Evolutionary conservation across 495 filamentous ascomycete genomes (phyloP), one percentile per base, ranked within the genome.

Genomic region (Hyaloscypha finlandica): DNA sequence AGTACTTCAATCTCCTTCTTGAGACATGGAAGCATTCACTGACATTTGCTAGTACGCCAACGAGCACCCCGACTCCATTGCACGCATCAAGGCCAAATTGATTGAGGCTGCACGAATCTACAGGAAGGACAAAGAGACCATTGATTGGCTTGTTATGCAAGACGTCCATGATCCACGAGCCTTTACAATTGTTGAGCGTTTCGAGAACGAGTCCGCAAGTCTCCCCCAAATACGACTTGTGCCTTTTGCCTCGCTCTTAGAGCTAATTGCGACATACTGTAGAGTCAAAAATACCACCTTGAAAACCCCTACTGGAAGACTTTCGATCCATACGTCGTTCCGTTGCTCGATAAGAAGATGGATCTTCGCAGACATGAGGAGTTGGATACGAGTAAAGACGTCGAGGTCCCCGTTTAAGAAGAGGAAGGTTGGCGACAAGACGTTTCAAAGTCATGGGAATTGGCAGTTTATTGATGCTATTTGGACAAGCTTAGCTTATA

Each of bases 151-250:
- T 75, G 86, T 88, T 45, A 87, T 89, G 88, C 88, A 90, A 74
- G 84, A 83, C 66, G 79, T 85, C 55, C 78, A 83, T 68, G 88
- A 90, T 74, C 79, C 79, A 64, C 81, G 87, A 70, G 85, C 86
- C 42, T 90, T 91, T 77, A 87, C 85, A 6, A 88, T 91, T 69
- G 88, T 90, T 62, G 88, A 91, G 80, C 82, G 88, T 22, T 90
- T 88, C 77, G 75, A 79, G 64, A 78, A 83, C 66, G 88, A 89
- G 74, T 75, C 74, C 57, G 80, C 82, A 64, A 54, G 77, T 74
- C 8, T 48, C 33, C 56, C 20, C 4, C 42, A 6, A 19, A 4
- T 12, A 4, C 4, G 8, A 6, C 16, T 48, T 19, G 42, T 48
- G 16, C 16, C 16, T 0, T 48, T 48, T 48, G 16, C 6, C 42